These are phyloP conservation scores for Fusarium nisikadoi DNA, from an alignment of 2,329 filamentous ascomycete species.

Conservation along the genomic window DNA sequence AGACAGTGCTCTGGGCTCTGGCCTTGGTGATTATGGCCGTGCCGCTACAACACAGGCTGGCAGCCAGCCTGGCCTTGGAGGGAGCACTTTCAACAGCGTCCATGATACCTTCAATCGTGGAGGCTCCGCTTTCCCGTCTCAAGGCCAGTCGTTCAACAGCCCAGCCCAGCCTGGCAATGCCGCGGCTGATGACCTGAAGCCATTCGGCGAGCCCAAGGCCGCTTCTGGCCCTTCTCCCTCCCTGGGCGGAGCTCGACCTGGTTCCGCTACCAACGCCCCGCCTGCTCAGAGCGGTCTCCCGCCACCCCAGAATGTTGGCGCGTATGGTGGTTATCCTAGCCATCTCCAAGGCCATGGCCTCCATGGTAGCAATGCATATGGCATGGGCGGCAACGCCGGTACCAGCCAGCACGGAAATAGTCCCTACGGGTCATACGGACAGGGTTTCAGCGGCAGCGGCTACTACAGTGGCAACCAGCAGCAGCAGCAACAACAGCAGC, in stretches of 20 bases:
- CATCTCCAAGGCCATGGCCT: conserved; percentile 64
- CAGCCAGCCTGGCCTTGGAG: conserved; percentile 61
- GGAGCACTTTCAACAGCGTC: conserved; percentile 62
- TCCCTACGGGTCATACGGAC: conserved; percentile 65
- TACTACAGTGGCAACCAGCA: conserved; percentile 55
- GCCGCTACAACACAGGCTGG: conserved; percentile 61
- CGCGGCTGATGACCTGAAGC: conserved; percentile 66
- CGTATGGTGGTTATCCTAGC: conserved; percentile 66
- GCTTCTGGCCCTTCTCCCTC: conserved; percentile 66
- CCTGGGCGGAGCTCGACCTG: conserved; percentile 65
- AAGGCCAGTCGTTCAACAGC: conserved; percentile 64
- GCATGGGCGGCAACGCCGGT: conserved; percentile 61
- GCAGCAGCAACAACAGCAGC: conserved; percentile 53
- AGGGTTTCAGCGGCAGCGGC: conserved; percentile 59
- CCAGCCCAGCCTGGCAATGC: conserved; percentile 59
- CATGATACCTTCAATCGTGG: conserved; percentile 67
- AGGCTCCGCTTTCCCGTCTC: conserved; percentile 64
- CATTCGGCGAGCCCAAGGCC: conserved; percentile 66
- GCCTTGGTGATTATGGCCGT: conserved; percentile 66
- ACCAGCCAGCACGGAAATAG: conserved; percentile 64
- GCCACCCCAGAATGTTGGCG: conserved; percentile 65
- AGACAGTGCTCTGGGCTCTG: conserved; percentile 61
- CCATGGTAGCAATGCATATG: conserved; percentile 66
- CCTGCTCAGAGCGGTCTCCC: conserved; percentile 64
- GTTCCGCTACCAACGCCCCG: conserved; percentile 65